Percentiles rank a stretch among this genome's conserved stretches.
Evolutionary conservation across 139 green algal species (phyloP).

Genomic region (Prasinococcaceae sp.): DNA sequence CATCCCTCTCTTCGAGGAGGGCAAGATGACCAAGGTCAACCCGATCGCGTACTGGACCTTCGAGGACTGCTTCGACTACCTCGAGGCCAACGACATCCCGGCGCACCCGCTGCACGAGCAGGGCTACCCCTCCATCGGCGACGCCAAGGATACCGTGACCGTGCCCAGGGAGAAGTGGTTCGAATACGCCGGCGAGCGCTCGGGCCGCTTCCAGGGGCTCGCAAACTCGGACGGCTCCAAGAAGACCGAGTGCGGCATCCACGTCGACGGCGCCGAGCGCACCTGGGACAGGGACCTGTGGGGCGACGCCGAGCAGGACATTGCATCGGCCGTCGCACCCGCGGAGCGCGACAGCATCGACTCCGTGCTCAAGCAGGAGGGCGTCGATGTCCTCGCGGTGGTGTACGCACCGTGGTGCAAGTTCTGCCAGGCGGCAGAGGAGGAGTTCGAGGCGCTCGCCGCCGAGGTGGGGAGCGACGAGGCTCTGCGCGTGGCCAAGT

Average conservation of each 20-base stretch:
- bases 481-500: too few species aligned
- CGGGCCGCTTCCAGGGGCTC: constrained; percentile 35
- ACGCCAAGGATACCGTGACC: constrained; percentile 35
- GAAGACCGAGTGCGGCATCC: constrained; percentile 42
- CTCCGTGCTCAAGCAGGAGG: too few species aligned
- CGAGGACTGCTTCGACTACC: constrained; percentile 34
- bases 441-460: too few species aligned
- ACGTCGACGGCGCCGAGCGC: constrained; percentile 22
- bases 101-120: constrained; percentile 31
- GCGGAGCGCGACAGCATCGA: too few species aligned
- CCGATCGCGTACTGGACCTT: constrained; percentile 43
- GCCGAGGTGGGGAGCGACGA: too few species aligned
- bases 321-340: too few species aligned
- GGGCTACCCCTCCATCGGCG: constrained; percentile 37
- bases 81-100: constrained; percentile 15
- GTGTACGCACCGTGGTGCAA: too few species aligned
- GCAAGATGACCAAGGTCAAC: constrained; percentile 23
- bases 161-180: constrained; percentile 35
- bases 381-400: too few species aligned
- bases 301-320: too few species aligned
- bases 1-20: constrained; percentile 5
- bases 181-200: constrained; percentile 41
- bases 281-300: too few species aligned
- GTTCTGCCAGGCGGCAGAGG: too few species aligned
- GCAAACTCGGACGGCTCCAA: constrained; percentile 31